phyloP scores from a whole-genome alignment of 176 grass and related monocot species.

The Oryza nivara region DNA sequence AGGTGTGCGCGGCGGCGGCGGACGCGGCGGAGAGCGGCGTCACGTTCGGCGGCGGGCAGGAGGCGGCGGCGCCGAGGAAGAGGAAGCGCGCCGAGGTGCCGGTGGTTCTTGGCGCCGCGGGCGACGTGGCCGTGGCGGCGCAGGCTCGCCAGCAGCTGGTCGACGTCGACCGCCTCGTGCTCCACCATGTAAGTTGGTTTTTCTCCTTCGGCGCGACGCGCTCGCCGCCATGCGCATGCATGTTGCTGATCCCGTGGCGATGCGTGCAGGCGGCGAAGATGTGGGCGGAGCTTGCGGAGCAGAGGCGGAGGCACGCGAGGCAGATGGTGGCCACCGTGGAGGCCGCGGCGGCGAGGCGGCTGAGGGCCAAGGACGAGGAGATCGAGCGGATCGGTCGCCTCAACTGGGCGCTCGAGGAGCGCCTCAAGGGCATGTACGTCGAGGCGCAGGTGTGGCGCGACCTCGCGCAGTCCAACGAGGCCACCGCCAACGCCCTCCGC shows the following conservation, averaged over 20 bases:
- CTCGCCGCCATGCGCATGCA: too few species aligned
- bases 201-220: too few species aligned
- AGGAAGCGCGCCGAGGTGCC: slow-evolving; percentile 33
- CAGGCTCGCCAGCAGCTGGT: slow-evolving; percentile 53
- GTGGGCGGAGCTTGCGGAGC: slow-evolving; percentile 54
- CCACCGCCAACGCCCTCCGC: slow-evolving; percentile 50
- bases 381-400: slow-evolving; percentile 42
- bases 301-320: slow-evolving; percentile 39
- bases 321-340: slow-evolving; percentile 44
- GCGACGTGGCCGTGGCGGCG: not conserved
- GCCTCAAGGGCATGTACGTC: slow-evolving; percentile 37
- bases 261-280: slow-evolving; percentile 52
- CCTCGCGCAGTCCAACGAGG: slow-evolving; percentile 65
- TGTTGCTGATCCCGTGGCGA: not conserved
- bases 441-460: slow-evolving; percentile 81
- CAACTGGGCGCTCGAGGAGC: slow-evolving; percentile 73
- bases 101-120: slow-evolving; percentile 19
- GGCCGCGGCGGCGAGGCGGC: slow-evolving; percentile 47
- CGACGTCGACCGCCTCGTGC: slow-evolving; percentile 64
- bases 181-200: slow-evolving; percentile 55
- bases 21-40: slow-evolving; percentile 48
- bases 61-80: slow-evolving; percentile 31
- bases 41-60: slow-evolving; percentile 43
- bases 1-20: not conserved
- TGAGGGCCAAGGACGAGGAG: slow-evolving; percentile 69